phyloP scores from a whole-genome alignment of 495 filamentous ascomycete genomes.

The Aspergillus taichungensis region DNA sequence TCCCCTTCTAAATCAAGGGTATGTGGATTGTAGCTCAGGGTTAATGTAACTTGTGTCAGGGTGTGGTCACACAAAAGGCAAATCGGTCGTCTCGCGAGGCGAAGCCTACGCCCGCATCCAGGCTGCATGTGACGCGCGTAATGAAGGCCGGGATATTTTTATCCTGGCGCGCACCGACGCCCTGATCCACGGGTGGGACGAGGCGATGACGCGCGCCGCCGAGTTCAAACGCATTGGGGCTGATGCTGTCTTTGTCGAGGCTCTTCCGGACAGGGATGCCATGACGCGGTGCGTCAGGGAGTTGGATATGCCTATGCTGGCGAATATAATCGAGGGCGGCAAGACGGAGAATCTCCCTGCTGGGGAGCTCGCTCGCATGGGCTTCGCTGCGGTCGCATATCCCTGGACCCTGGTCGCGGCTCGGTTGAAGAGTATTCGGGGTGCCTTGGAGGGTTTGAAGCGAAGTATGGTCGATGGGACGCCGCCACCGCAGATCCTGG shows the following conservation, averaged over 20 bases:
- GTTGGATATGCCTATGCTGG: slow-evolving; percentile 27
- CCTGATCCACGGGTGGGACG: slow-evolving; percentile 29
- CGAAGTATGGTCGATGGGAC: slow-evolving; percentile 19
- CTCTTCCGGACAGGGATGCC: slow-evolving; percentile 28
- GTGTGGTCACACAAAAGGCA: slow-evolving; percentile 38
- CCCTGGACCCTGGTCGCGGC: slow-evolving; percentile 36
- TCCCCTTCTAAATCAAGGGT: background rate
- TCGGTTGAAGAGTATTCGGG: slow-evolving; percentile 29
- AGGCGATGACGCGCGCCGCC: slow-evolving; percentile 25
- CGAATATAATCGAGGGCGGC: slow-evolving; percentile 38
- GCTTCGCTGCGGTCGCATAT: slow-evolving; percentile 32
- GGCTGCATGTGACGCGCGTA: slow-evolving; percentile 31
- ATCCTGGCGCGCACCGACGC: slow-evolving; percentile 34
- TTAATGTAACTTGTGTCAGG: slow-evolving; percentile 12
- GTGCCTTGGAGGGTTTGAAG: slow-evolving; percentile 30
- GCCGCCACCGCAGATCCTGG: slow-evolving; percentile 26
- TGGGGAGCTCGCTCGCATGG: slow-evolving; percentile 27
- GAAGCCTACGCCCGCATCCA: slow-evolving; percentile 34
- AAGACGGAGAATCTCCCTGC: slow-evolving; percentile 34
- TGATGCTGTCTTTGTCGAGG: slow-evolving; percentile 35
- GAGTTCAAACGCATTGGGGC: slow-evolving; percentile 30
- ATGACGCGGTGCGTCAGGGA: slow-evolving; percentile 28
- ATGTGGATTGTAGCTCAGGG: background rate
- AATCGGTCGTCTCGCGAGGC: slow-evolving; percentile 30
- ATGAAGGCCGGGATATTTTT: slow-evolving; percentile 33